A percentile compares a stretch with the other conserved stretches of the same genome.
Conservation (phyloP, 2,329 filamentous ascomycete species). For the Ophiognomonia clavigignenti-juglandacearum region DNA sequence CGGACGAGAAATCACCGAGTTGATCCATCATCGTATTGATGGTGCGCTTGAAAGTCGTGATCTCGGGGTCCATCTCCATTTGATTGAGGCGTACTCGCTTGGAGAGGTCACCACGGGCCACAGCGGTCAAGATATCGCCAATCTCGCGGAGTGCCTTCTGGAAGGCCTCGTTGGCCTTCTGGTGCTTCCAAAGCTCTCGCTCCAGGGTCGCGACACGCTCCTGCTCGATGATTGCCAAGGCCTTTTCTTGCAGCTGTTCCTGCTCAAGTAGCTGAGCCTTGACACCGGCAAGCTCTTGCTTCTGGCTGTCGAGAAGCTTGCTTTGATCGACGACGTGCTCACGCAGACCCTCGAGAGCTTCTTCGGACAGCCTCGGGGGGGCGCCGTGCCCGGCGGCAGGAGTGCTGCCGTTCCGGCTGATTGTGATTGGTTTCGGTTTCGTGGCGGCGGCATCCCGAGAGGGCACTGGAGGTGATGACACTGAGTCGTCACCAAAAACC, state of each 20-base stretch:
- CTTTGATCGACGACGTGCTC: slow-evolving; percentile 93
- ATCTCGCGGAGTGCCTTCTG: slow-evolving; percentile 96
- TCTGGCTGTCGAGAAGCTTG: slow-evolving; percentile 83
- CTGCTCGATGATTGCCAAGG: slow-evolving; percentile 76
- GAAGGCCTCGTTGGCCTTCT: slow-evolving; percentile 97
- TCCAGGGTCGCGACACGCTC: slow-evolving; percentile 86
- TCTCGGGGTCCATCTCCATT: slow-evolving; percentile 96
- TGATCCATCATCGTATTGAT: slow-evolving; percentile 99
- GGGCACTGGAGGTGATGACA: slow-evolving; percentile 39
- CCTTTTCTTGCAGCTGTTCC: slow-evolving; percentile 77
- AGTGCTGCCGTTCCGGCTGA: slow-evolving; percentile 21
- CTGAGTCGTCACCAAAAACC: slow-evolving; percentile 54
- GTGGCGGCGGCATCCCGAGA: slow-evolving; percentile 24
- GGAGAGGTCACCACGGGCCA: slow-evolving; percentile 89
- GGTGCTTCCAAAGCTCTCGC: slow-evolving; percentile 91
- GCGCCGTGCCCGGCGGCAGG: slow-evolving; percentile 18
- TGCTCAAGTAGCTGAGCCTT: slow-evolving; percentile 82
- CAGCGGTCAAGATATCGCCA: slow-evolving; percentile 93
- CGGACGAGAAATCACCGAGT: slow-evolving; percentile 90
- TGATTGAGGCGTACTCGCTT: slow-evolving; percentile 96
- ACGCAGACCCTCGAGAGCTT: slow-evolving; percentile 78
- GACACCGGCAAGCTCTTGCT: slow-evolving; percentile 78
- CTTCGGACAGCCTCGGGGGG: slow-evolving; percentile 56
- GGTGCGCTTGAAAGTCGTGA: slow-evolving; percentile 94
- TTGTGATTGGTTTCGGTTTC: slow-evolving; percentile 21